Evolutionary conservation across 306 rosid genomes (phyloP), one percentile per base, ranked within the genome.

Genomic region (Inga oerstediana): DNA sequence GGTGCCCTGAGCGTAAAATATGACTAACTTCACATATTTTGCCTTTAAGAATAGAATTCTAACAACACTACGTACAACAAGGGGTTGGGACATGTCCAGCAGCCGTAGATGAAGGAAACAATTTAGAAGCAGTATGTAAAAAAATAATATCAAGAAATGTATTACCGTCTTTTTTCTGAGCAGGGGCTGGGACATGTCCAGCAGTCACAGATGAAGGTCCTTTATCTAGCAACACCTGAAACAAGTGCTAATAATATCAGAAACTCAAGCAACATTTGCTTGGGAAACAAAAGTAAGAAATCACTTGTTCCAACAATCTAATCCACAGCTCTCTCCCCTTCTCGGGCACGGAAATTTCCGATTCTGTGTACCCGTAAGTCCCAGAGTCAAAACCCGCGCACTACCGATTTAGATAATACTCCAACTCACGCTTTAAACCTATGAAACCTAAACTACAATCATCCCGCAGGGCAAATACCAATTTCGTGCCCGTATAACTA

Each of bases 211-310:
- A 59, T n/a, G 87, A 69, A 52, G 98, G 82, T 76, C 76, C 89
- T 86, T 77, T 95, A 84, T 85, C 93, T 84, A 88, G 41, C 85
- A 92, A 79, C 56, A 94, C 87, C 99, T 96, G 91, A 85, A 83
- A 84, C 27, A 69, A 19, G 56, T 4, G 15, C 16, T 34, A 74
- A 48, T 46, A 58, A 58, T 35, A 72, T 89, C 76, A 86, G 66
- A 85, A 76, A 69, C 64, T 19, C 34, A 32, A 27, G 61, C 70
- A 58, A 77, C 2, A 13, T 52, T 80, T 62, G 35, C 75, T 15
- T 82, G n/a, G 17, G 62, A 48, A 7, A 44, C 16, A 65, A 24
- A 52, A 72, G 20, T 75, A 83, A 68, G 30, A 52, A 69, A 11
- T 71, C 45, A 48, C 34, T 30, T 64, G 69, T 14, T 80, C 52